These are phyloP conservation scores for Nicotiana rustica DNA, from an alignment of 305 asterid genomes.

Conservation along the genomic window DNA sequence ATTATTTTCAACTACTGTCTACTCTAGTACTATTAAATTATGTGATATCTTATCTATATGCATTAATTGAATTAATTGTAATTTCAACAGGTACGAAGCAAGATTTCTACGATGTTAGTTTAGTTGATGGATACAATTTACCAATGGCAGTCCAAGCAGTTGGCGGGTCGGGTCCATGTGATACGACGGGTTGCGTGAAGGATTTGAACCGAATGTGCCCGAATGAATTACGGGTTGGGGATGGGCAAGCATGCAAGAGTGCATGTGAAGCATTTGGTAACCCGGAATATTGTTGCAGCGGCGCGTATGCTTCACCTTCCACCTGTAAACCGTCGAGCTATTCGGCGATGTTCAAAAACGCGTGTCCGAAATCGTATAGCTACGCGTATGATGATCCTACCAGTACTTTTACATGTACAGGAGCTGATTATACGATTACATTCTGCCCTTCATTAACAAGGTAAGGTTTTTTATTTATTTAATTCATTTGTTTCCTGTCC, in stretches of 20 bases:
- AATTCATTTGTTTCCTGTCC: neutral
- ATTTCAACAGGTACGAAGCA: slow-evolving; percentile 25
- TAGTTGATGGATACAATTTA: slow-evolving; percentile 59
- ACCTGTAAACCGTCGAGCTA: slow-evolving; percentile 51
- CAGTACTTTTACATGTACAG: slow-evolving; percentile 58
- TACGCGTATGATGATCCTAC: slow-evolving; percentile 60
- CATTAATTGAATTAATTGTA: neutral
- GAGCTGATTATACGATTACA: slow-evolving; percentile 59
- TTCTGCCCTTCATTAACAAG: slow-evolving; percentile 63
- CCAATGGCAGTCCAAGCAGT: slow-evolving; percentile 49
- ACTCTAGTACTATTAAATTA: no score
- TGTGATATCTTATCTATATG: neutral
- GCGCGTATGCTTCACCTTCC: slow-evolving; percentile 52
- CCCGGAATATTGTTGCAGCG: slow-evolving; percentile 61
- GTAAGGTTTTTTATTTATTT: neutral
- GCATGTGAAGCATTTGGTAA: slow-evolving; percentile 56
- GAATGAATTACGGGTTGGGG: slow-evolving; percentile 48
- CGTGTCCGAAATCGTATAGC: slow-evolving; percentile 59
- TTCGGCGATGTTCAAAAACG: slow-evolving; percentile 50
- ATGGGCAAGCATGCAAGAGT: slow-evolving; percentile 56
- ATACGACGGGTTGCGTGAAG: slow-evolving; percentile 49
- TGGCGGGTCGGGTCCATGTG: slow-evolving; percentile 56
- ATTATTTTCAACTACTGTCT: no score
- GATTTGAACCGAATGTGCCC: slow-evolving; percentile 60
- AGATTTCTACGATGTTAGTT: slow-evolving; percentile 61